Percentiles rank a stretch among this genome's conserved stretches.
phyloP scores from a whole-genome alignment of 2,329 filamentous ascomycete genomes.

The Sporothrix mexicana region DNA sequence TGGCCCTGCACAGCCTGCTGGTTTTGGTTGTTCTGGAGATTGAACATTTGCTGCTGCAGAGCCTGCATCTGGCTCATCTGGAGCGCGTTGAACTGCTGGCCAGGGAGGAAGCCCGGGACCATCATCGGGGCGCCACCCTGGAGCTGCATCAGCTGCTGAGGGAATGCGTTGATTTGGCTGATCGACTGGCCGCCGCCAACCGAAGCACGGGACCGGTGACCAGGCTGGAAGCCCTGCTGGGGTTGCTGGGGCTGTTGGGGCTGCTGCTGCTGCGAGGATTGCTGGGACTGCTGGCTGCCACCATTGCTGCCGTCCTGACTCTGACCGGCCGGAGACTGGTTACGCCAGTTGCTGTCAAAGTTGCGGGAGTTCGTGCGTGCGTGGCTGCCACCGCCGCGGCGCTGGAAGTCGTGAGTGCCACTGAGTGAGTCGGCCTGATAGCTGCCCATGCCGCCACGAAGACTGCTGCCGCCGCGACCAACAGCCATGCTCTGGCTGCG shows the following conservation, averaged over 20 bases:
- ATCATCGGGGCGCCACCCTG: slow-evolving; percentile 75
- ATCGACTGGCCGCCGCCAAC: slow-evolving; percentile 80
- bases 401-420: slow-evolving; percentile 67
- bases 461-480: slow-evolving; percentile 68
- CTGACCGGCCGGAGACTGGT: slow-evolving; percentile 67
- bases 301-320: slow-evolving; percentile 63
- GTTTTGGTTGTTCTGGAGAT: slow-evolving; percentile 71
- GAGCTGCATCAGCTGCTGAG: slow-evolving; percentile 83
- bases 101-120: slow-evolving; percentile 80
- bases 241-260: slow-evolving; percentile 56
- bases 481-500: slow-evolving; percentile 92
- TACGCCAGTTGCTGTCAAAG: slow-evolving; percentile 98
- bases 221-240: slow-evolving; percentile 77
- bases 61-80: slow-evolving; percentile 93
- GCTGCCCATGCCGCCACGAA: slow-evolving; percentile 62
- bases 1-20: slow-evolving; percentile 73
- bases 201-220: slow-evolving; percentile 84
- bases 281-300: slow-evolving; percentile 48
- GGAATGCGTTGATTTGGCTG: slow-evolving; percentile 78
- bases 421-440: slow-evolving; percentile 58
- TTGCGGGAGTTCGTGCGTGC: slow-evolving; percentile 85
- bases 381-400: slow-evolving; percentile 81
- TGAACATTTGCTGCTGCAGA: slow-evolving; percentile 66
- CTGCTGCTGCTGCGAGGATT: slow-evolving; percentile 57
- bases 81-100: slow-evolving; percentile 80